A percentile compares a stretch with the other conserved stretches of the same genome.
Conservation (phyloP, 495 filamentous ascomycete genomes). For the Trichoderma virens region DNA sequence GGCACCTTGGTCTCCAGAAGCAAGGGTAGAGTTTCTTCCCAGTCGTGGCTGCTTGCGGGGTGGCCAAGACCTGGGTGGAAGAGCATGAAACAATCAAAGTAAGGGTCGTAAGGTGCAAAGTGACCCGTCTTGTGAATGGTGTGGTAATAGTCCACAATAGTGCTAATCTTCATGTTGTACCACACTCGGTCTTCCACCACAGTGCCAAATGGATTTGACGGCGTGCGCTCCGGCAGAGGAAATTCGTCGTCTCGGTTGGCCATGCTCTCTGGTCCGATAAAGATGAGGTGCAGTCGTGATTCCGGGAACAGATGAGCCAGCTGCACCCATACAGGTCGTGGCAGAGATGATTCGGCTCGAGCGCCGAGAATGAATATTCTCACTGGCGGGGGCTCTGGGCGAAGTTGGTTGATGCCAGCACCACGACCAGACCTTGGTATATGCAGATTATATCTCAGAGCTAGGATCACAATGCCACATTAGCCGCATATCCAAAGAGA, state of each 20-base stretch:
- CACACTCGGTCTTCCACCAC: conserved; percentile 83
- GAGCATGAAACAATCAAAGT: conserved; percentile 91
- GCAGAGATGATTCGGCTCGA: conserved; percentile 90
- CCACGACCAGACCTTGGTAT: conserved; percentile 74
- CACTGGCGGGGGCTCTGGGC: conserved; percentile 74
- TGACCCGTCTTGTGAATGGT: conserved; percentile 82
- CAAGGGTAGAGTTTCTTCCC: conserved; percentile 80
- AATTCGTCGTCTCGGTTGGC: conserved; percentile 80
- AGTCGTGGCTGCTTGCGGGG: conserved; percentile 85
- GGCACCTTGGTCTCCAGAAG: conserved; percentile 92
- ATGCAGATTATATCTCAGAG: conserved; percentile 87
- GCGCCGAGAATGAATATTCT: conserved; percentile 92
- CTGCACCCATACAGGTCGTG: conserved; percentile 89
- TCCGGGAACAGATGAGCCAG: conserved; percentile 83
- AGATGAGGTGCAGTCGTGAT: conserved; percentile 72
- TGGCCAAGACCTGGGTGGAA: conserved; percentile 97
- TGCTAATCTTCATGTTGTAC: conserved; percentile 85
- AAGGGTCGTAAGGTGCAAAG: conserved; percentile 93
- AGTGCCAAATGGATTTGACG: conserved; percentile 83
- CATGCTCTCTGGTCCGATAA: conserved; percentile 96
- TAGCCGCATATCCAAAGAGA: conserved; percentile 10
- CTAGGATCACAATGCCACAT: conserved; percentile 32
- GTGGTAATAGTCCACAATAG: conserved; percentile 97
- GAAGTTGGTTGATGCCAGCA: conserved; percentile 65
- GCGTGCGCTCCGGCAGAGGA: conserved; percentile 75